These are phyloP conservation scores for Salix koriyanagi DNA, from an alignment of 345 rosid genomes.

Conservation along the genomic window DNA sequence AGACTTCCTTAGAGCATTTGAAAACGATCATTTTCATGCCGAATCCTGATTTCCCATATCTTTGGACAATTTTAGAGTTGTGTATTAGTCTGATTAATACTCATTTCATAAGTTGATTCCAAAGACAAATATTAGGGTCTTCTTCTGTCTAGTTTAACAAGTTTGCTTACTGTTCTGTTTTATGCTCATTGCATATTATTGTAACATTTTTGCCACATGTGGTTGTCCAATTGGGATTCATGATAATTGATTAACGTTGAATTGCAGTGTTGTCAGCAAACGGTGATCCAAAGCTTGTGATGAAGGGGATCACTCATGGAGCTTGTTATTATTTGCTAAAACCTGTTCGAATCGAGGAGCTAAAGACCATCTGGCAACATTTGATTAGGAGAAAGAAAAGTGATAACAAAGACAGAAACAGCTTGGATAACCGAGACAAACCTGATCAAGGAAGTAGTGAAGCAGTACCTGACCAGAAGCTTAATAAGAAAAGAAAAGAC, in stretches of 20 bases:
- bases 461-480: constrained; percentile 21
- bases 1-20: not conserved
- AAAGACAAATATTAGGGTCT: not conserved
- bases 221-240: not conserved
- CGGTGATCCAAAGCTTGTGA: constrained; percentile 35
- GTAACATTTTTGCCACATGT: not conserved
- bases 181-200: not conserved
- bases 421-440: constrained; percentile 17
- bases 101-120: not conserved
- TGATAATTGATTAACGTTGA: not conserved
- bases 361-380: constrained; percentile 35
- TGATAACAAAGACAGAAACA: constrained; percentile 21
- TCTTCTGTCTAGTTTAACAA: not conserved
- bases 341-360: constrained; percentile 33
- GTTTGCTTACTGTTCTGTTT: not conserved
- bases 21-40: not conserved
- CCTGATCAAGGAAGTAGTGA: constrained; percentile 17
- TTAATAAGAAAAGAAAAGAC: constrained; percentile 30
- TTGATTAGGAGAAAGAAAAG: constrained; percentile 28
- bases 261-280: constrained; percentile 32
- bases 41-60: not conserved
- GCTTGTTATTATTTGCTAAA: constrained; percentile 37
- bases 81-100: not conserved
- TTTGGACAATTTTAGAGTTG: not conserved
- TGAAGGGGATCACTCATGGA: constrained; percentile 39